Evolutionary conservation across 2,329 filamentous ascomycete species (phyloP), one percentile per base, ranked within the genome.

Genomic region (Geosmithia putterillii): DNA sequence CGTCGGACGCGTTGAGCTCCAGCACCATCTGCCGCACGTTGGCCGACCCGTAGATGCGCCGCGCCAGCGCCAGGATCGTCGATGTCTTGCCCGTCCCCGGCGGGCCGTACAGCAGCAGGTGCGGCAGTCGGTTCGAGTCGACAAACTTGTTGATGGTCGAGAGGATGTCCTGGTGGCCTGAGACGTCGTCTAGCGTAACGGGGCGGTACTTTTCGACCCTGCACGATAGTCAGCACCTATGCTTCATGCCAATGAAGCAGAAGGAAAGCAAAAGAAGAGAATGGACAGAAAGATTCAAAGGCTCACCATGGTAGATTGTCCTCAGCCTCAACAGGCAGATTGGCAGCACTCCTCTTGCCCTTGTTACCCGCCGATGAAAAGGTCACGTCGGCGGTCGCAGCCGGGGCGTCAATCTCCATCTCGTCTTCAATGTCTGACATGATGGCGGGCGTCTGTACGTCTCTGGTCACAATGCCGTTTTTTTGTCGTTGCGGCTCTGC

Each of bases 11-110:
- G 60, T 98, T 98, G 51, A 98, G 77, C 65, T 98, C 92, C 28
- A 98, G 76, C 17, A 98, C 92, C 88, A 98, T 96, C 64, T 98
- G 92, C 17, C 90, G 82, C 81, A 95, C 83, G 62, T 96, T 95
- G 50, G 86, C 83, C 46, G 71, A 66, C 43, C 92, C 92, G 58
- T 98, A 98, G 63, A 98, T 96, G 47, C 86, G 80, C 43, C 92
- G 79, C 28, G 92, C 89, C 37, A 98, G 81, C 0, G 92, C 92
- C 36, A 98, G 78, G 48, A 96, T 86, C 2, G 92, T 98, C 6
- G 90, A 96, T 0, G 92, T 98, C 69, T 98, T 98, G 54, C 92
- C 92, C 0, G 92, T 98, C 47, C 92, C 92, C 0, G 92, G 92
- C 5, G 92, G 92, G 0, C 92, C 92, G 59, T 98, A 98, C 47